Evolutionary conservation across 208 protist genomes (phyloP).

Genomic region (Lotmaria passim): DNA sequence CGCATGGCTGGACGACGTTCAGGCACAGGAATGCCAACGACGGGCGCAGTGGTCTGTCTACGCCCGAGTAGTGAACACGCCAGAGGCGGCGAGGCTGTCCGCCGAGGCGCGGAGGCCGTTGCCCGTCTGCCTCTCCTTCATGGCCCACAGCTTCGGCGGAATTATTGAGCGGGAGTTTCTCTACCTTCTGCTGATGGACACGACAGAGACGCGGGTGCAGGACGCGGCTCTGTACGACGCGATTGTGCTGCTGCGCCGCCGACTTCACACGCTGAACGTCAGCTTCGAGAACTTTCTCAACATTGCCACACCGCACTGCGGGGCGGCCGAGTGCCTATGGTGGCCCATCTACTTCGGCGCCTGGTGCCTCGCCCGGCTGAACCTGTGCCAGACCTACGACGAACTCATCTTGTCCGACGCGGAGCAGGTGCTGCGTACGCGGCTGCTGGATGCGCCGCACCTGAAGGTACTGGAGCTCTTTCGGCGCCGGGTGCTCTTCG

Average conservation of each 20-base stretch:
- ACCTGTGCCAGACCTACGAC: slow-evolving; percentile 44
- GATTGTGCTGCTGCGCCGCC: slow-evolving; percentile 34
- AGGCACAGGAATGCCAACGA: slow-evolving; percentile 25
- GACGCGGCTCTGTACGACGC: slow-evolving; percentile 25
- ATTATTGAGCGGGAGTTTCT: slow-evolving; percentile 73
- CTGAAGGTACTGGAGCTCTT: slow-evolving; percentile 52
- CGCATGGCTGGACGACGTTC: slow-evolving; percentile 49
- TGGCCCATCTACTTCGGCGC: slow-evolving; percentile 55
- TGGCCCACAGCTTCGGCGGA: slow-evolving; percentile 76
- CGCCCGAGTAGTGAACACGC: slow-evolving; percentile 9
- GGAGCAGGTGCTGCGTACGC: slow-evolving; percentile 36
- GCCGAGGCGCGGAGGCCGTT: slow-evolving; percentile 13
- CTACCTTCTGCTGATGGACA: slow-evolving; percentile 50
- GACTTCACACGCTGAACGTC: slow-evolving; percentile 34
- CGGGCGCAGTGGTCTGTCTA: slow-evolving; percentile 15
- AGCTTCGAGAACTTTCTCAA: slow-evolving; percentile 67
- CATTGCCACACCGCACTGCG: slow-evolving; percentile 73
- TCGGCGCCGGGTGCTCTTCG: slow-evolving; percentile 65
- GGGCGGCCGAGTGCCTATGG: slow-evolving; percentile 55
- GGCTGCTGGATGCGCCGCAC: slow-evolving; percentile 57
- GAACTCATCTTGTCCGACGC: slow-evolving; percentile 62
- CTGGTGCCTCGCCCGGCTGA: slow-evolving; percentile 44
- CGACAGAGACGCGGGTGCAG: slow-evolving; percentile 23
- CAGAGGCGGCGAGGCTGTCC: slow-evolving; percentile 14
- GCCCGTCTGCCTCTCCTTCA: slow-evolving; percentile 59